A percentile compares a stretch with the other conserved stretches of the same genome.
Evolutionary conservation across 257 asterid species (phyloP).

Genomic region (Solanum sejunctum): DNA sequence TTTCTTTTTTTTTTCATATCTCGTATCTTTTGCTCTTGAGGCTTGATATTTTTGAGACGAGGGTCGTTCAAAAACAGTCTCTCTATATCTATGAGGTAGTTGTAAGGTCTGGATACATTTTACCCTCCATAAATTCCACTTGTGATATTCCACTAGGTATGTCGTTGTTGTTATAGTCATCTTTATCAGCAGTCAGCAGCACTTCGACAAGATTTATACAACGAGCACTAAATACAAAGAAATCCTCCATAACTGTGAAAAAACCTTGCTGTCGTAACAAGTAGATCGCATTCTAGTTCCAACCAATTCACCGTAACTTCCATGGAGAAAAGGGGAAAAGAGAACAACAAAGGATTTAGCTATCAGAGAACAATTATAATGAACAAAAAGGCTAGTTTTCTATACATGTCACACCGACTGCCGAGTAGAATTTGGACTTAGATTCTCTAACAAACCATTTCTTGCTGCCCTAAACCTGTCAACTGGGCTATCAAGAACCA

Average conservation of each 20-base stretch:
- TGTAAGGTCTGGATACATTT: too few species aligned
- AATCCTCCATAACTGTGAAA: neutral
- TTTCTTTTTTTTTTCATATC: too few species aligned
- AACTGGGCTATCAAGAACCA: neutral
- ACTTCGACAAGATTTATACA: neutral
- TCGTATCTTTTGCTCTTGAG: too few species aligned
- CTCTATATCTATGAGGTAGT: too few species aligned
- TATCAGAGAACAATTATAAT: neutral
- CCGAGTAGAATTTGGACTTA: neutral
- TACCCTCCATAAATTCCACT: too few species aligned
- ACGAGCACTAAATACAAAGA: neutral
- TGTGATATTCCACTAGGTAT: too few species aligned
- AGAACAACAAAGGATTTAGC: neutral
- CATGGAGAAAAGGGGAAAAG: neutral
- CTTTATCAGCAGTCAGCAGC: neutral
- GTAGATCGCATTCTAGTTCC: neutral
- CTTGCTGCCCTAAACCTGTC: neutral
- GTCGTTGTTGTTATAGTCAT: too few species aligned
- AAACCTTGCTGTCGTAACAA: neutral
- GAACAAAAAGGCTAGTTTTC: neutral
- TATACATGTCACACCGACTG: neutral
- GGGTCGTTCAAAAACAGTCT: too few species aligned
- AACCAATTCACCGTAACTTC: neutral
- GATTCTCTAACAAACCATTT: neutral
- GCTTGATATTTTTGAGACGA: too few species aligned